Evolutionary conservation across 495 filamentous ascomycete species (phyloP), one percentile per base, ranked within the genome.

Genomic region (Tuber aestivum): DNA sequence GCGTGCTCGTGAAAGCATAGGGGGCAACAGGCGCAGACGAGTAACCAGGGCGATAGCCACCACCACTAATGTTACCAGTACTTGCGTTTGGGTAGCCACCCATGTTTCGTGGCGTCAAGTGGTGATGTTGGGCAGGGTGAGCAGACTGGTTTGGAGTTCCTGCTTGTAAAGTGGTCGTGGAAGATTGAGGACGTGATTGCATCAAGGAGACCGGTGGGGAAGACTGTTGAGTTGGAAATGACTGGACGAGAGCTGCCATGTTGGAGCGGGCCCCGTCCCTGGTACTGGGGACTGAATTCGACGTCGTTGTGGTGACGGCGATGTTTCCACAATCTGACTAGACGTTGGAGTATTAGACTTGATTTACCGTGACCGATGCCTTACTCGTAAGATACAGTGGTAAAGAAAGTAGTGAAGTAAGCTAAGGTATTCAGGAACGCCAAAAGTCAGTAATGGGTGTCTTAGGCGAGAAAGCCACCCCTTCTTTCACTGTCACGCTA

Each of bases 241-340:
- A 89, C 87, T 97, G 93, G 85, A 95, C 93, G 86, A 97, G 88
- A 85, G 93, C 93, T 86, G 93, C 93, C 93, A 97, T 97, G 83
- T 82, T 82, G 80, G 76, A 77, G 80, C 80, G 74, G 70, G 79
- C 76, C 74, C 76, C 80, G 77, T 77, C 77, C 72, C 73, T 75
- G 37, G 65, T 74, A 77, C 61, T 79, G 65, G 45, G 50, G 48
- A 69, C 61, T 68, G 56, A 74, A 76, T 71, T 78, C 70, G 72
- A 81, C 74, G 79, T 81, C 80, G 79, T 80, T 71, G 78, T 78
- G 77, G 71, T 70, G 61, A 79, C 76, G 61, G 74, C 56, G 56
- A 65, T 65, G 56, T 65, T 65, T 65, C 56, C 27, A 27, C 16
- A 35, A 70, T 74, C 75, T 76, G 75, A 74, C 61, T 73, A 71